Evolutionary conservation across 495 filamentous ascomycete genomes (phyloP).

Genomic region (Bryoglossum gracile): DNA sequence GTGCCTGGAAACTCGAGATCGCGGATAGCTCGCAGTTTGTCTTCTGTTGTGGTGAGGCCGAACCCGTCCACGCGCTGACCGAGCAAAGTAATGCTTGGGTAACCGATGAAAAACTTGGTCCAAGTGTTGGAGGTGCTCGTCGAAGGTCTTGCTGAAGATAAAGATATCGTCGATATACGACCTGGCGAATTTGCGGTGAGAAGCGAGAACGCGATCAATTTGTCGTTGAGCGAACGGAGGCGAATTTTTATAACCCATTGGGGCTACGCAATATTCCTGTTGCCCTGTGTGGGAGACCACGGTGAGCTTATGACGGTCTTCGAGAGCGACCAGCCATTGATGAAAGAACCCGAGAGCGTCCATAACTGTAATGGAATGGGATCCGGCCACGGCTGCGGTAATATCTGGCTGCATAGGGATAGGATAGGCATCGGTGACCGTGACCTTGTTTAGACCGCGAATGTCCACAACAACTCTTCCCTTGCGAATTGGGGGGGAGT

Average conservation of each 20-base stretch:
- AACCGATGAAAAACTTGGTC: not conserved
- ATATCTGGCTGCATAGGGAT: not conserved
- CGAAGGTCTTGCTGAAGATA: not conserved
- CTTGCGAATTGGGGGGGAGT: no score
- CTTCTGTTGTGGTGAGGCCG: not conserved
- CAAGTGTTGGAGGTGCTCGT: not conserved
- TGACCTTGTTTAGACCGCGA: not conserved
- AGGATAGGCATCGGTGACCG: not conserved
- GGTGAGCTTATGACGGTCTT: not conserved
- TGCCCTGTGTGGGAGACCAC: not conserved
- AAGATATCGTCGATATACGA: conserved; percentile 1
- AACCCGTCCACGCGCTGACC: not conserved
- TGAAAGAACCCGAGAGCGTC: not conserved
- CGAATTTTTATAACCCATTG: not conserved
- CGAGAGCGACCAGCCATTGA: not conserved
- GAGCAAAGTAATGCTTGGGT: not conserved
- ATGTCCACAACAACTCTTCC: not conserved
- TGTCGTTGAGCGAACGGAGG: not conserved
- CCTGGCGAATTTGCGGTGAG: not conserved
- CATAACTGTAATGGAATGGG: not conserved
- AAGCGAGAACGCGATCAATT: not conserved
- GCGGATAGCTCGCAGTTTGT: not conserved
- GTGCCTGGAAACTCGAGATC: not conserved
- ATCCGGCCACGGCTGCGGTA: not conserved
- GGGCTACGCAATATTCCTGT: not conserved